Percentiles rank a stretch among this genome's conserved stretches.
Evolutionary conservation across 768 basidiomycete species (phyloP).

Genomic region (Phaeotremella fagi): DNA sequence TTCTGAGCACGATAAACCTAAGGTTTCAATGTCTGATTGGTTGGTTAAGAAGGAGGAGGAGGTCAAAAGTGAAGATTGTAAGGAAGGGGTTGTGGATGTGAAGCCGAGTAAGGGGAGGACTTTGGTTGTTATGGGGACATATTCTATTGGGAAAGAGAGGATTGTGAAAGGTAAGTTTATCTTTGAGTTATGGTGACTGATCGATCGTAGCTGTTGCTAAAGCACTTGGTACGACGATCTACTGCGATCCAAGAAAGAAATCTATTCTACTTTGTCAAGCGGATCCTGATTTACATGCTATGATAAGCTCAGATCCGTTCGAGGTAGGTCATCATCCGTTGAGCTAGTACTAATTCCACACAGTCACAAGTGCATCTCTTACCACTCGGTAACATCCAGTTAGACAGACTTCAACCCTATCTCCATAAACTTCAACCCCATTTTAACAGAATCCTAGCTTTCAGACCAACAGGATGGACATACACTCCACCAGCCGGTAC

Average conservation of each 20-base stretch:
- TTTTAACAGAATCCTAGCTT: conserved; percentile 70
- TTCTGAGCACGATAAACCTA: conserved; percentile 32
- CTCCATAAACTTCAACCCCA: conserved; percentile 65
- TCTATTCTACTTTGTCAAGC: conserved; percentile 76
- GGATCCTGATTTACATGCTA: conserved; percentile 71
- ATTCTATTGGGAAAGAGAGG: conserved; percentile 95
- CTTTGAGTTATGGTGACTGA: neutral
- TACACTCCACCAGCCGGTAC: conserved; percentile 64
- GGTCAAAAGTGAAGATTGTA: conserved; percentile 16
- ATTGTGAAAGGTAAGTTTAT: conserved; percentile 77
- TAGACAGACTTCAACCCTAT: conserved; percentile 73
- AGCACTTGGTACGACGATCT: conserved; percentile 74
- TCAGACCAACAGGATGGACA: conserved; percentile 96
- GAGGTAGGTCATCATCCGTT: conserved; percentile 49
- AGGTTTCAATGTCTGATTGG: conserved; percentile 48
- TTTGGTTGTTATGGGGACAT: conserved; percentile 57
- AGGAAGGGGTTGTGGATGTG: conserved; percentile 10
- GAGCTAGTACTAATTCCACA: neutral
- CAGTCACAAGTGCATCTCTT: conserved; percentile 72
- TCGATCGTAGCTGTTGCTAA: conserved; percentile 67
- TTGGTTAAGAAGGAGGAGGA: conserved; percentile 46
- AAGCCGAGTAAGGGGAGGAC: conserved; percentile 36
- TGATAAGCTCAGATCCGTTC: conserved; percentile 71
- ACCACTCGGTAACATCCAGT: conserved; percentile 65
- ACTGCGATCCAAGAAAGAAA: conserved; percentile 79